Conservation (phyloP, 2,329 filamentous ascomycete genomes). For the Rutstroemia sp. region DNA sequence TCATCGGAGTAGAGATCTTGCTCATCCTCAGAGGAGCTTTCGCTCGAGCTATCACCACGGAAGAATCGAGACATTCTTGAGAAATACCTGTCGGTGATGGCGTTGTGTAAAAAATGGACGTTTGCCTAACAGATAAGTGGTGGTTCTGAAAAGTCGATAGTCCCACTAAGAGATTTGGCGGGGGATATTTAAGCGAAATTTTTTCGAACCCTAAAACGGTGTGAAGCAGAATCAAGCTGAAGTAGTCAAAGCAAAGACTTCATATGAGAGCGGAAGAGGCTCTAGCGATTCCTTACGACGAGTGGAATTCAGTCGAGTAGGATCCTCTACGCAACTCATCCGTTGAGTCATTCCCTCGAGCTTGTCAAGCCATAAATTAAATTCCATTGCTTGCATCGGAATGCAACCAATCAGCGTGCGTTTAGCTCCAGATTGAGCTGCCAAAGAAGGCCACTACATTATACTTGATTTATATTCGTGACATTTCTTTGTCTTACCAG, state of each 20-base stretch:
- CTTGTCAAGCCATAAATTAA: too few relatives aligned
- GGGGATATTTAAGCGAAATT: conserved; percentile 11
- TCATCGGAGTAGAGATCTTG: conserved; percentile 85
- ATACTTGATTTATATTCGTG: too few relatives aligned
- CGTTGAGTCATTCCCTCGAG: too few relatives aligned
- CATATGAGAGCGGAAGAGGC: too few relatives aligned
- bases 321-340: too few relatives aligned
- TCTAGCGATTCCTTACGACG: too few relatives aligned
- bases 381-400: too few relatives aligned
- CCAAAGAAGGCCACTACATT: not conserved
- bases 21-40: conserved; percentile 88
- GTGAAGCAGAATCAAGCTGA: too few relatives aligned
- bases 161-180: conserved; percentile 7
- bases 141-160: not conserved
- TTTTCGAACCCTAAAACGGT: conserved; percentile 1
- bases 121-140: not conserved
- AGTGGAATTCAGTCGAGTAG: too few relatives aligned
- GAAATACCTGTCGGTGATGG: not conserved
- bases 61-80: conserved; percentile 92
- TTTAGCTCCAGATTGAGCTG: not conserved
- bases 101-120: not conserved
- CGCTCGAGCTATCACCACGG: conserved; percentile 91
- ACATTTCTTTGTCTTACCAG: too few relatives aligned
- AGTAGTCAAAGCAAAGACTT: too few relatives aligned
- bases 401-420: not conserved